Evolutionary conservation across 1,284 basidiomycete genomes (phyloP), one percentile per base, ranked within the genome.

Genomic region (Earliella scabrosa): DNA sequence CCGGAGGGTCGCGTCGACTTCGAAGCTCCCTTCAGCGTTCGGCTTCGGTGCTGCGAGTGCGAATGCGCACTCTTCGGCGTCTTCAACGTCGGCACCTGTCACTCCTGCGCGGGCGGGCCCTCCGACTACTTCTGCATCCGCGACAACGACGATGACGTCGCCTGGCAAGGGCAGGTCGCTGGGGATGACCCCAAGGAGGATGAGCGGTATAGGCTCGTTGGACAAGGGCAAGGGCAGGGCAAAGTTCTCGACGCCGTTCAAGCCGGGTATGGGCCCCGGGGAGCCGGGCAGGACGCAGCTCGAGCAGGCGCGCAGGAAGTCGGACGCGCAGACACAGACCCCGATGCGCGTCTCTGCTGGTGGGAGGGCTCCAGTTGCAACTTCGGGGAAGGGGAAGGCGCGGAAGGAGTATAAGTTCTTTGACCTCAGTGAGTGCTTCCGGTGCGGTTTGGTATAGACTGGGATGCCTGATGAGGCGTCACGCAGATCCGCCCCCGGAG

Each of bases 221-320:
- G 50, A 66, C 64, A 63, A 71, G 55, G 50, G 76, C 21, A 77
- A 73, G 13, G 50, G 75, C 21, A 77, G 73, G 29, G 6, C 29
- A 7, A 13, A 6, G 47, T 92, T 92, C 62, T 69, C 79, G 2
- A 90, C 88, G 0, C 90, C 90, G 0, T 92, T 92, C 71, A 92
- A 90, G 68, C 57, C 71, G 6, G 82, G 80, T 2, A 75, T 82
- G 74, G 74, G 73, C 40, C 85, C 83, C 20, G 81, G 82, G n/a
- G 78, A 84, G 59, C 72, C 77, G 11, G 82, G 80, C 4, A 68
- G 77, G 27, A 50, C 60, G n/a, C 64, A 65, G 59, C 65, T 79
- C 20, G 70, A 69, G 50, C 62, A 60, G 48, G 64, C 62, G 45
- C 54, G 49, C 11, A 47, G 39, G 29, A 63, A 56, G 31, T 45